Conservation (phyloP, 2,329 filamentous ascomycete genomes). For the Colletotrichum truncatum region DNA sequence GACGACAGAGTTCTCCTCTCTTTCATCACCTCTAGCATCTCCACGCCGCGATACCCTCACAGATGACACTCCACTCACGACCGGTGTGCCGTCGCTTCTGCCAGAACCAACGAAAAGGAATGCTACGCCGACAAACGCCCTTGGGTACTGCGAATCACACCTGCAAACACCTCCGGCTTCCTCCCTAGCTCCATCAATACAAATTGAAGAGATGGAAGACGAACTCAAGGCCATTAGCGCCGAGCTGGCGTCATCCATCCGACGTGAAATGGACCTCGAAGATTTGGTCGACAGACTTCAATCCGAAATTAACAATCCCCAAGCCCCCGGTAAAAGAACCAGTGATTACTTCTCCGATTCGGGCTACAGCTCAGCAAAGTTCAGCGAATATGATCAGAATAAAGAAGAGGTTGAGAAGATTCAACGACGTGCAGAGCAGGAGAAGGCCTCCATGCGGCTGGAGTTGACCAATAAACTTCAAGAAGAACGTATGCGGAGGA, state of each 20-base stretch:
- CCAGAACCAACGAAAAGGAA: conserved; percentile 48
- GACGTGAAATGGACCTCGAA: conserved; percentile 95
- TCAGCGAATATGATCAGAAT: conserved; percentile 71
- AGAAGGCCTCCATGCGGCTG: conserved; percentile 85
- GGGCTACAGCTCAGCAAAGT: conserved; percentile 85
- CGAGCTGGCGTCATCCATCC: conserved; percentile 91
- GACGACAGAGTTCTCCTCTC: conserved; percentile 60
- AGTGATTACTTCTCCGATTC: conserved; percentile 99
- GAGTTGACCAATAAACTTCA: conserved; percentile 85
- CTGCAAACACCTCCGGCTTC: conserved; percentile 56
- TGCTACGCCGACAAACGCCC: conserved; percentile 51
- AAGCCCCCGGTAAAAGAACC: conserved; percentile 74
- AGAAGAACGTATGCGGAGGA: conserved; percentile 81
- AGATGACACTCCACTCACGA: conserved; percentile 47
- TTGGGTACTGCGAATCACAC: conserved; percentile 61
- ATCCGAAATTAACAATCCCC: conserved; percentile 72
- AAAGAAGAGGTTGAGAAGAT: conserved; percentile 83
- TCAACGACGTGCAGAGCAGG: conserved; percentile 86
- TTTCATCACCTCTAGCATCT: conserved; percentile 59
- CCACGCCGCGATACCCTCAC: conserved; percentile 47
- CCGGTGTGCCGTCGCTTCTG: conserved; percentile 25
- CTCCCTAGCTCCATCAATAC: conserved; percentile 51
- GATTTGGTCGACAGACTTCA: conserved; percentile 91
- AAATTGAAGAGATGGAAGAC: conserved; percentile 90
- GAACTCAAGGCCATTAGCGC: conserved; percentile 93